Base-by-base conservation (phyloP, 208 protist species). In the Herpetomonas tarakana region DNA sequence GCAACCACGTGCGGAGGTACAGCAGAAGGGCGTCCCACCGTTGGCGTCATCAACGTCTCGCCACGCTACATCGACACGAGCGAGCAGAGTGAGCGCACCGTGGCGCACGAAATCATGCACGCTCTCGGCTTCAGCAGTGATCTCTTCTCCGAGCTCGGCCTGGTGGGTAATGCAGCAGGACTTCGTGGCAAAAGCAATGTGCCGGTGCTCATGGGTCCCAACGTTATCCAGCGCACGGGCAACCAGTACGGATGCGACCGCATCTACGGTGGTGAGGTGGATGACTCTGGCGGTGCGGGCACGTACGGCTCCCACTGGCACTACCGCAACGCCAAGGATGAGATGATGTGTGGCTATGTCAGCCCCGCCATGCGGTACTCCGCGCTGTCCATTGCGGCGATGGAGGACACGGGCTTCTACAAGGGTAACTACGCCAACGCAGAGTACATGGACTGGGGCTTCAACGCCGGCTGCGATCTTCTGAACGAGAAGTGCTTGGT, bases 71-170 rank as follows among this genome's bases (percentile, higher is more conserved):
- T 76, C 31, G 21, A 22, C 18, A 27, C 35, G n/a, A 56, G 22
- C 2, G 27, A 25, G 12, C n/a, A 60, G 6, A 62, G n/a, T 25
- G 38, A 30, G 27, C 72, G 72, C 47, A 39, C 64, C 2, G 29
- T 67, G 3, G 62, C 54, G 7, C 84, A 92, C 41, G 84, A 89
- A 51, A 44, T 87, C 2, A 55, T 82, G 12, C 84, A 92, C 66
- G 76, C 78, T 4, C 50, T 91, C n/a, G 83, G 83, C 0, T 74
- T 78, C 50, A 56, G 41, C 31, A 18, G 19, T 2, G 50, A 62
- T 19, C 44, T 45, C 9, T 62, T 76, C 31, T 16, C 24, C 7
- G 26, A 39, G 31, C 29, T 49, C 1, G 49, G 49, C 0, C 58
- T 76, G 52, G 38, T 65, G 0, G 28, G 16, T 9, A 52, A 35